These are phyloP conservation scores for Tricladium varicosporioides DNA, from an alignment of 2,329 filamentous ascomycete genomes.

Conservation along the genomic window DNA sequence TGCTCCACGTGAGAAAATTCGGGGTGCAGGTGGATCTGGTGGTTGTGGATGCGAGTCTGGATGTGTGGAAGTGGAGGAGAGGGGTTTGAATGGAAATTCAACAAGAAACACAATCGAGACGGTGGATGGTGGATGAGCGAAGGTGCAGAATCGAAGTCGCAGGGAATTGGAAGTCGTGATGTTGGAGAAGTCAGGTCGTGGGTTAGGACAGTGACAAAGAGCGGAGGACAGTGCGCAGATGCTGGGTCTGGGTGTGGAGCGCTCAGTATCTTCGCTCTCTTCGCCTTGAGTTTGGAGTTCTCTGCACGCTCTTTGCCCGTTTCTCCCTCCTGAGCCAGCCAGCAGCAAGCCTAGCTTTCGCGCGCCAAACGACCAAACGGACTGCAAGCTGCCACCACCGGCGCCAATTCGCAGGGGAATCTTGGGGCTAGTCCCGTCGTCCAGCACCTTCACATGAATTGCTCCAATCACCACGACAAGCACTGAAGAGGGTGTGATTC, in stretches of 20 bases:
- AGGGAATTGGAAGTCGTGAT: not conserved
- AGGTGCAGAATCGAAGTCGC: not conserved
- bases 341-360: not conserved
- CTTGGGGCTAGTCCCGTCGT: not conserved
- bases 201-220: not conserved
- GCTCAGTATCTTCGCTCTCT: not conserved
- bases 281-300: not conserved
- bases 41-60: not conserved
- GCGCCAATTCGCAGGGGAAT: not conserved
- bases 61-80: not conserved
- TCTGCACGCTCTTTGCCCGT: too few species aligned
- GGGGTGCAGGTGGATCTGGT: not conserved
- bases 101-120: not conserved
- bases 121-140: not conserved
- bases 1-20: not conserved
- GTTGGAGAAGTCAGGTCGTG: not conserved
- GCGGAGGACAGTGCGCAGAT: not conserved
- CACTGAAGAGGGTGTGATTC: conserved; percentile 4
- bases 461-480: not conserved
- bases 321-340: too few species aligned
- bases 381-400: not conserved
- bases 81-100: not conserved
- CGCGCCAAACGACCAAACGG: not conserved
- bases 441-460: not conserved
- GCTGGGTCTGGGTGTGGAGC: too few species aligned